Evolutionary conservation across 108 stramenopile genomes (phyloP).

Genomic region (Cyclotella sp.): DNA sequence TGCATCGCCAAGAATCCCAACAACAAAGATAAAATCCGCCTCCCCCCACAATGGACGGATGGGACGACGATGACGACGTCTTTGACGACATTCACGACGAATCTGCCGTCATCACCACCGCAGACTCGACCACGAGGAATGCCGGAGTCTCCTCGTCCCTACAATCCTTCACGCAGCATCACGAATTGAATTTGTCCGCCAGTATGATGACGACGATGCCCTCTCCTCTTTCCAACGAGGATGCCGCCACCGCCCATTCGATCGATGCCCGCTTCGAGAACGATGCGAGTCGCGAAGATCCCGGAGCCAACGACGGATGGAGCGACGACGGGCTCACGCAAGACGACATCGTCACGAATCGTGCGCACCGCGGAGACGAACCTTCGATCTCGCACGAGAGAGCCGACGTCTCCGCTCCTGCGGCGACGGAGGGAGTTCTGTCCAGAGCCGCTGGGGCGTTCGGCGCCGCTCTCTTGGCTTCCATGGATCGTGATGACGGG

Average conservation of each 20-base stretch:
- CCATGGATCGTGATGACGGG: constrained; percentile 30
- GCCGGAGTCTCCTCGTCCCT: neutral
- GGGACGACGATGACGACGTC: constrained; percentile 19
- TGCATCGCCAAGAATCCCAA: neutral
- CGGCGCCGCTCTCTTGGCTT: constrained; percentile 47
- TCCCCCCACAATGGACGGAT: constrained; percentile 12
- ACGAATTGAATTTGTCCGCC: neutral
- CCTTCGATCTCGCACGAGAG: neutral
- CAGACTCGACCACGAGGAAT: neutral
- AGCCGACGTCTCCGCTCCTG: neutral
- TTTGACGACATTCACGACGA: constrained; percentile 5
- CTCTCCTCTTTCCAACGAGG: neutral
- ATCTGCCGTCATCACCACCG: neutral
- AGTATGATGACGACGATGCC: no score
- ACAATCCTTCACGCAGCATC: neutral
- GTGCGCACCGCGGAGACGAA: no score
- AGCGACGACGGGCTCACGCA: neutral
- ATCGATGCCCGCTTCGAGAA: no score
- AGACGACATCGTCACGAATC: neutral
- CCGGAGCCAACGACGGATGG: neutral
- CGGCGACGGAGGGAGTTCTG: neutral
- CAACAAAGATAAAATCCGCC: neutral
- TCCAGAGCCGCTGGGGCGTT: constrained; percentile 33
- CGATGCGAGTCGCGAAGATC: neutral
- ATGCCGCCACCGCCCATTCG: neutral